Conservation (phyloP, 2,329 filamentous ascomycete species). For the Nectriaceae sp. region DNA sequence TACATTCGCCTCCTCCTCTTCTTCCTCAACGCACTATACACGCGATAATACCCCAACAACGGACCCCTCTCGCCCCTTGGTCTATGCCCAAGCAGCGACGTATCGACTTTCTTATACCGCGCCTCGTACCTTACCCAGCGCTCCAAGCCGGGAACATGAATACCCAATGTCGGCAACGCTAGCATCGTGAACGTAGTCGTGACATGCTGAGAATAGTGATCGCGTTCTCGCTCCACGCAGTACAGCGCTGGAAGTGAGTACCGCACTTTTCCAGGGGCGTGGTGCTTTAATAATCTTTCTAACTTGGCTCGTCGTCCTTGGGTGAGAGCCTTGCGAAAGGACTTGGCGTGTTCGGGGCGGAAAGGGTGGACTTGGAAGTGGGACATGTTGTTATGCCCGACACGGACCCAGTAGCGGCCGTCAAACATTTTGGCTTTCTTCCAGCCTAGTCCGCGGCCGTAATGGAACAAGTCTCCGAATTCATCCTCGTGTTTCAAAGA, state of each 20-base stretch:
- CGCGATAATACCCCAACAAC: slow-evolving; percentile 7
- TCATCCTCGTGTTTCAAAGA: slow-evolving; percentile 9
- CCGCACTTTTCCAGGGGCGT: slow-evolving; percentile 57
- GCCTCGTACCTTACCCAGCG: slow-evolving; percentile 52
- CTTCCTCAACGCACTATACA: slow-evolving; percentile 15
- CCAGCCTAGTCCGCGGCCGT: slow-evolving; percentile 34
- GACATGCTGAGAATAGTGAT: slow-evolving; percentile 27
- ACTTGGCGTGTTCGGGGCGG: slow-evolving; percentile 43
- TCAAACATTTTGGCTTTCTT: slow-evolving; percentile 51
- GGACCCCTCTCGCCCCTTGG: slow-evolving; percentile 14
- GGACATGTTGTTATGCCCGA: slow-evolving; percentile 45
- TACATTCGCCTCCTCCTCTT: slow-evolving; percentile 16
- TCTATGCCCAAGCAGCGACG: slow-evolving; percentile 35
- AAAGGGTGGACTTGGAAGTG: slow-evolving; percentile 50
- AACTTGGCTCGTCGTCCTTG: slow-evolving; percentile 36
- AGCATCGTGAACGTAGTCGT: slow-evolving; percentile 43
- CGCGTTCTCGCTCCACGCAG: slow-evolving; percentile 37
- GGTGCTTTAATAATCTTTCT: slow-evolving; percentile 45
- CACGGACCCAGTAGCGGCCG: slow-evolving; percentile 62
- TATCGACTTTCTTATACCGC: slow-evolving; percentile 53
- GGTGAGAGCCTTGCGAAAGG: slow-evolving; percentile 48
- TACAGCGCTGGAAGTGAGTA: slow-evolving; percentile 60
- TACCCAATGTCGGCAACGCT: slow-evolving; percentile 54
- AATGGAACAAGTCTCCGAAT: slow-evolving; percentile 4
- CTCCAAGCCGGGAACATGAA: slow-evolving; percentile 48